Base-by-base conservation (phyloP, 129 eudicot species). In the Saposhnikovia divaricata region DNA sequence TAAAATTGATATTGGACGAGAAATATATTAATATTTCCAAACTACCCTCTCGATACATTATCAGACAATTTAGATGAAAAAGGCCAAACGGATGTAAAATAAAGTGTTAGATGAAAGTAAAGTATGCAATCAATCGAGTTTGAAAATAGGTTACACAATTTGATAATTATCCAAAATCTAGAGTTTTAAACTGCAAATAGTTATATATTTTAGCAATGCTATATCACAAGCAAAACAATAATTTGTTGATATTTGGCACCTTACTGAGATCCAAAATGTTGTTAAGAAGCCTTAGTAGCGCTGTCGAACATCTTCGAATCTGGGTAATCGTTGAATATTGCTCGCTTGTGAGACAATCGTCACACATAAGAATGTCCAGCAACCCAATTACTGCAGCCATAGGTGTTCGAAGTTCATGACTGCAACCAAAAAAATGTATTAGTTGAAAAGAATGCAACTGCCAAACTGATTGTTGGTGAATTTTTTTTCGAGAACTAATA, bases 351-450 rank as follows among this genome's bases (percentile, higher is more conserved):
- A 95, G 88, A 83, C 83, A 89, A 76, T 92, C 96, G 37, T 92
- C 98, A 83, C 96, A 82, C 78, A 92, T 82, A 84, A 95, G 98
- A 80, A 95, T 95, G 85, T 95, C 98, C 86, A 95, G 88, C 88
- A 95, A 83, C 78, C 98, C 98, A 85, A 95, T 92, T 57, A 95
- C 96, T 45, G 98, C 98, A 84, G 98, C 98, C 98, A 95, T 95
- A 80, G 98, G 98, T 72, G 98, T 95, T 80, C 98, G 87, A 73
- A 92, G 86, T 78, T 95, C 98, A 84, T 95, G 98, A 82, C 98
- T 95, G 68, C 77, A 82, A 43, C 68, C 55, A 19, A 72, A 73
- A 28, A 44, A 16, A 46, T n/a, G 0, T 4, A 63, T 2, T 25
- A 9, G 12, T 18, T 25, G 34, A 65, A 25, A 28, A 65, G 19